Percentiles rank a stretch among this genome's conserved stretches.
These are phyloP conservation scores for Tylopilus sp. DNA, from an alignment of 768 basidiomycete genomes.

Conservation along the genomic window DNA sequence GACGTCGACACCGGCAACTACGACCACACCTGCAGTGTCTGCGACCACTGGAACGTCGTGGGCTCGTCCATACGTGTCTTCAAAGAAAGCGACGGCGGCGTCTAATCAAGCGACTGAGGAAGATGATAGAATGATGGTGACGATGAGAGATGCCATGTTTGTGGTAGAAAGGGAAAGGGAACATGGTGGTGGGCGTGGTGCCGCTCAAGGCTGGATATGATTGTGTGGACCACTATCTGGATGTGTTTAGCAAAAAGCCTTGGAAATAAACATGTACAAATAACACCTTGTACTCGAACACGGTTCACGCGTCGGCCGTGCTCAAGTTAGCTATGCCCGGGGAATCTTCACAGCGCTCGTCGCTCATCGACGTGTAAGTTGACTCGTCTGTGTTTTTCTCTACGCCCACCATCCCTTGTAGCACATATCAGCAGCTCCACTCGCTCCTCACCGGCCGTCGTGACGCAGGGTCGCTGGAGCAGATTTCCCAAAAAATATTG, in stretches of 20 bases:
- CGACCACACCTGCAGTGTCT: slow-evolving; percentile 31
- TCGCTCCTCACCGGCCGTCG: slow-evolving; percentile 53
- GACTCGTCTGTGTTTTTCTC: background rate
- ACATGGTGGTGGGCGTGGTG: slow-evolving; percentile 77
- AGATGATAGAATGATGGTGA: slow-evolving; percentile 57
- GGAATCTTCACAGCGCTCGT: slow-evolving; percentile 58
- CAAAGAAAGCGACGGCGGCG: slow-evolving; percentile 40
- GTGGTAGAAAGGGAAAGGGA: slow-evolving; percentile 80
- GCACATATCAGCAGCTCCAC: slow-evolving; percentile 66
- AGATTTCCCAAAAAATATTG: slow-evolving; percentile 55
- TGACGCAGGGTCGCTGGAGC: slow-evolving; percentile 56
- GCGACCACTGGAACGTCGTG: slow-evolving; percentile 37
- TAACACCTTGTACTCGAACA: slow-evolving; percentile 12
- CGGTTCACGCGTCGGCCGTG: background rate
- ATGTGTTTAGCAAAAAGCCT: slow-evolving; percentile 23
- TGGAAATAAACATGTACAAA: slow-evolving; percentile 23
- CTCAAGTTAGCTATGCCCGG: slow-evolving; percentile 38
- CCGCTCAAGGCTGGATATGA: slow-evolving; percentile 66
- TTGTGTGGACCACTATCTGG: slow-evolving; percentile 7
- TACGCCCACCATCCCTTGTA: slow-evolving; percentile 23
- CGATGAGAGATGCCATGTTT: slow-evolving; percentile 80
- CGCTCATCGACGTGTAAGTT: slow-evolving; percentile 64
- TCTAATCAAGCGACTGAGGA: slow-evolving; percentile 46
- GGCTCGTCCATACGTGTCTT: slow-evolving; percentile 62
- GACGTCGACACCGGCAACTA: slow-evolving; percentile 29